These are phyloP conservation scores for Aaosphaeria arxii DNA, from an alignment of 2,329 filamentous ascomycete species.

Conservation along the genomic window DNA sequence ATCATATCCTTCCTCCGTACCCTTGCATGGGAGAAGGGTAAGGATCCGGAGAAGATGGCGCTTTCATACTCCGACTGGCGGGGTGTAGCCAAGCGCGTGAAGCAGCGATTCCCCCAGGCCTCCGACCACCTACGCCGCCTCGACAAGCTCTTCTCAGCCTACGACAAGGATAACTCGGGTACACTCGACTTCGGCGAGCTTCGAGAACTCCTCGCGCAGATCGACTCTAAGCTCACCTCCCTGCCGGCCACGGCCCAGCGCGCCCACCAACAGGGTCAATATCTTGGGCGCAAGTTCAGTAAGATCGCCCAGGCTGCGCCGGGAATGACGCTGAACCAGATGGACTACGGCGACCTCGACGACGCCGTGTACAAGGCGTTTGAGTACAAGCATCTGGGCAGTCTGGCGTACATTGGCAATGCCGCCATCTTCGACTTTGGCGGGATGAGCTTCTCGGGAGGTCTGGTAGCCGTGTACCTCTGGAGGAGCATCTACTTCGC, in stretches of 20 bases:
- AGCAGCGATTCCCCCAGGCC: conserved; percentile 87
- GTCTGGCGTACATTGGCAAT: conserved; percentile 92
- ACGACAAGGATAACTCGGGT: conserved; percentile 89
- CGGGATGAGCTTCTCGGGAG: conserved; percentile 75
- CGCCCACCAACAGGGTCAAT: conserved; percentile 91
- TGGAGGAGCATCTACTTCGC: conserved; percentile 98
- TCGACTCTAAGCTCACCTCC: conserved; percentile 91
- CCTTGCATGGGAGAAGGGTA: conserved; percentile 86
- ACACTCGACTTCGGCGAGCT: conserved; percentile 94
- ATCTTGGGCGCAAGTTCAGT: conserved; percentile 91
- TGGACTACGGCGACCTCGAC: conserved; percentile 86
- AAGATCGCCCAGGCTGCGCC: conserved; percentile 77
- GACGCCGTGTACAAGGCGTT: conserved; percentile 92
- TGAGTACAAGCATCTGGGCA: conserved; percentile 88
- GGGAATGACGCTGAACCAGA: conserved; percentile 73
- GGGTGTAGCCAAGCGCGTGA: conserved; percentile 76
- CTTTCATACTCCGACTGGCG: conserved; percentile 89
- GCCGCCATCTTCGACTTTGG: conserved; percentile 90
- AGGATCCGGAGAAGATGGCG: conserved; percentile 83
- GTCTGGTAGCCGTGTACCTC: conserved; percentile 88
- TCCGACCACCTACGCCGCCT: conserved; percentile 81
- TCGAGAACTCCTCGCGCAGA: conserved; percentile 81
- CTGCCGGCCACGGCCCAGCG: conserved; percentile 94
- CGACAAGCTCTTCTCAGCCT: conserved; percentile 85
- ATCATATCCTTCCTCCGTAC: conserved; percentile 86